Evolutionary conservation across 1,139 yeast species (phyloP).

Genomic region (Nadsonia starkeyi-henricii): DNA sequence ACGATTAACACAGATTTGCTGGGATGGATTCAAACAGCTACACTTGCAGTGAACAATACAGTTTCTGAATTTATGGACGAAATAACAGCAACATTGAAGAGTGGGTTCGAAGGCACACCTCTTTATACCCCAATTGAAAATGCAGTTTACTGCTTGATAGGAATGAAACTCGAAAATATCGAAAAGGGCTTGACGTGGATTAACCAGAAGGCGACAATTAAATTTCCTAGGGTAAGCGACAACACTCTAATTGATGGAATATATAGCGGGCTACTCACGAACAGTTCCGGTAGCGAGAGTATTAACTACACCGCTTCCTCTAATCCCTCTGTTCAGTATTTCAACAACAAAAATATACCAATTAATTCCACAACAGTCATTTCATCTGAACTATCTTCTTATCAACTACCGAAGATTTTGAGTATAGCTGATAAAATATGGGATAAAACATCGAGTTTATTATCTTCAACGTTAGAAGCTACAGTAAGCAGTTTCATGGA

Average conservation of each 20-base stretch:
- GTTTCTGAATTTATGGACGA: slow-evolving; percentile 32
- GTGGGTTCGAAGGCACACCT: not conserved
- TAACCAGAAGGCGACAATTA: not conserved
- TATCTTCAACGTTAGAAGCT: not conserved
- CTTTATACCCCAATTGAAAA: not conserved
- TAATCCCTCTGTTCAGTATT: no score
- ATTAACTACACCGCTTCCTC: no score
- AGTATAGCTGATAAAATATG: not conserved
- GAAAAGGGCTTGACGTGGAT: not conserved
- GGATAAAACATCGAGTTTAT: not conserved
- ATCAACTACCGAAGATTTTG: no score
- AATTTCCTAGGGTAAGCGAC: not conserved
- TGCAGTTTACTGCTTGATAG: not conserved
- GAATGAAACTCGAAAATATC: not conserved
- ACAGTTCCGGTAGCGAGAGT: no score
- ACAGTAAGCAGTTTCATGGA: not conserved
- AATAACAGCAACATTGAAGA: not conserved
- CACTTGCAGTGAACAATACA: slow-evolving; percentile 42
- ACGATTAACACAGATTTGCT: slow-evolving; percentile 49
- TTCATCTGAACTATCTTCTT: no score
- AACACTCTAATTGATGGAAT: not conserved
- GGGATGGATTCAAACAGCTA: slow-evolving; percentile 48
- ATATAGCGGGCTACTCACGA: no score
- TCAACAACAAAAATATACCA: no score
- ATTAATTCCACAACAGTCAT: no score